These are phyloP conservation scores for Heliamphora pulchella DNA, from an alignment of 179 eudicot species.

Conservation along the genomic window DNA sequence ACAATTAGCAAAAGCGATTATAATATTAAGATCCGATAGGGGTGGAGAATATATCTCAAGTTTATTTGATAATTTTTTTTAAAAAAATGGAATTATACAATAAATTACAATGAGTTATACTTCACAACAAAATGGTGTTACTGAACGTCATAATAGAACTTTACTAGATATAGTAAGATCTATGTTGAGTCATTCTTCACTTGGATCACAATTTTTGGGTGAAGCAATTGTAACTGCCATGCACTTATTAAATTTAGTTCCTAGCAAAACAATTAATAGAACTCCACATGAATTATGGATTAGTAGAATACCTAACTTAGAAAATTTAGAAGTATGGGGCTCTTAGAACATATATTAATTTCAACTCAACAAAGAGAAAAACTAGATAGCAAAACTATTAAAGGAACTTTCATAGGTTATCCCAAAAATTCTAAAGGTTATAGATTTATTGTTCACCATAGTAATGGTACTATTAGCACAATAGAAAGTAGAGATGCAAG, in stretches of 20 bases:
- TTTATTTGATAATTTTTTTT: neutral
- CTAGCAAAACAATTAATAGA: neutral
- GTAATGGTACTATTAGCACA: too few relatives aligned
- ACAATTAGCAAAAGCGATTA: neutral
- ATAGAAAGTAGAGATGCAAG: too few relatives aligned
- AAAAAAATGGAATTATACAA: neutral
- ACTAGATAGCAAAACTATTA: too few relatives aligned
- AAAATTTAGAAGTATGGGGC: neutral
- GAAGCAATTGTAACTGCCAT: neutral
- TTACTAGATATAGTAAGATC: neutral
- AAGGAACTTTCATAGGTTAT: too few relatives aligned
- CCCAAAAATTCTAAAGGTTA: too few relatives aligned
- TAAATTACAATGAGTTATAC: constrained; percentile 2
- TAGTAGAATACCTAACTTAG: neutral
- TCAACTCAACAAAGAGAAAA: neutral
- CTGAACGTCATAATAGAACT: neutral
- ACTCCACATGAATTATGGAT: neutral
- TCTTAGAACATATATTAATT: neutral
- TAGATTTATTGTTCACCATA: too few relatives aligned
- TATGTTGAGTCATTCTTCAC: neutral
- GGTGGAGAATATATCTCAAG: neutral
- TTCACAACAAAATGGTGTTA: neutral
- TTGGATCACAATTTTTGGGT: neutral
- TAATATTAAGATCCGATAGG: neutral
- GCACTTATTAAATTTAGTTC: neutral